Conservation (phyloP, 225 moss, liverwort and hornwort species). For the Sphagnum tenellum region DNA sequence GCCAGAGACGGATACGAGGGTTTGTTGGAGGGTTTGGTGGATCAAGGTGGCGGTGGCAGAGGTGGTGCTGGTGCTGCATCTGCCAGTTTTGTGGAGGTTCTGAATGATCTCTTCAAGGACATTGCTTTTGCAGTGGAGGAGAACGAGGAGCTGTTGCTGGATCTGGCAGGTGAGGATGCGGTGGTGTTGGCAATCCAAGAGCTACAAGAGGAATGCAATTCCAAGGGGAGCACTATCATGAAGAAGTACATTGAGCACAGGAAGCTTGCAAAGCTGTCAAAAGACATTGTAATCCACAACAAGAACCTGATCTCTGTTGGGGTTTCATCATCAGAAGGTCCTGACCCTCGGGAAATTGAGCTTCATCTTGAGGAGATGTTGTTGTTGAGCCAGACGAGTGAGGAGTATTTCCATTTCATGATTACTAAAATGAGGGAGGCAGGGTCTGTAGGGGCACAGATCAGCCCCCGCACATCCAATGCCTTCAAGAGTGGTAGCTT, state of each 20-base stretch:
- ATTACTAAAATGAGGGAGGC: constrained; percentile 61
- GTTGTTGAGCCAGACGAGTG: constrained; percentile 84
- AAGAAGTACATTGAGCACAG: constrained; percentile 77
- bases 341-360: constrained; percentile 73
- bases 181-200: constrained; percentile 77
- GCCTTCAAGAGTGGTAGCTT: constrained; percentile 70
- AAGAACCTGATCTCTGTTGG: constrained; percentile 62
- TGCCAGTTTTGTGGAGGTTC: constrained; percentile 64
- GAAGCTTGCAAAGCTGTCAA: constrained; percentile 62
- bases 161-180: constrained; percentile 74
- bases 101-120: constrained; percentile 85
- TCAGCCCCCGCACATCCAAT: constrained; percentile 67
- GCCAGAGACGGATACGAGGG: constrained; percentile 69
- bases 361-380: constrained; percentile 86
- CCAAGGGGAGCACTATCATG: constrained; percentile 59
- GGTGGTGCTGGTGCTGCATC: constrained; percentile 1
- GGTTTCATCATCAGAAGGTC: constrained; percentile 38
- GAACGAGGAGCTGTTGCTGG: constrained; percentile 80
- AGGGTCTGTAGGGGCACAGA: constrained; percentile 59
- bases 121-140: constrained; percentile 82
- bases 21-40: constrained; percentile 42
- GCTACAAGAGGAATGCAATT: constrained; percentile 86
- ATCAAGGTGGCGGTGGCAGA: constrained; percentile 16
- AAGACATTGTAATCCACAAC: constrained; percentile 59
- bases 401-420: constrained; percentile 82